Conservation (phyloP, 2,329 filamentous ascomycete species). For the Verticillium isaacii region DNA sequence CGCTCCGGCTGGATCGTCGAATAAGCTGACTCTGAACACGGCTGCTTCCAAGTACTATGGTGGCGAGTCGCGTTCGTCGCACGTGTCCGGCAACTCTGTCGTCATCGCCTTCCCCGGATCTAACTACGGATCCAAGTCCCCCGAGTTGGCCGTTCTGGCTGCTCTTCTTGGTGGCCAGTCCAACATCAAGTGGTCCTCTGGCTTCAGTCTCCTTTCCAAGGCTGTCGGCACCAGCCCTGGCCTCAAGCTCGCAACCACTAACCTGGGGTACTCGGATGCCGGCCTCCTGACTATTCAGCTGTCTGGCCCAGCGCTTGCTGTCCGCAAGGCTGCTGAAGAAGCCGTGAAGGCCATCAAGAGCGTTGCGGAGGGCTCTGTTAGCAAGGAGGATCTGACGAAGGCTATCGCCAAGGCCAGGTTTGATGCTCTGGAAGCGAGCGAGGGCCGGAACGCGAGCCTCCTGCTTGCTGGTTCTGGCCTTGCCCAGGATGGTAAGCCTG, state of each 20-base stretch:
- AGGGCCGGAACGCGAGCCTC: slow-evolving; percentile 72
- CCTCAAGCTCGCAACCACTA: slow-evolving; percentile 67
- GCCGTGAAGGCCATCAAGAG: slow-evolving; percentile 79
- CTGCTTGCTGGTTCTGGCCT: slow-evolving; percentile 81
- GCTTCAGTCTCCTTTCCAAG: slow-evolving; percentile 87
- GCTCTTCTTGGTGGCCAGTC: slow-evolving; percentile 87
- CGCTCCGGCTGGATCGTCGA: slow-evolving; percentile 50
- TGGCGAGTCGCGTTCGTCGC: slow-evolving; percentile 86
- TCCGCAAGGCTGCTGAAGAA: slow-evolving; percentile 70
- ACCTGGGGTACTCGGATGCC: slow-evolving; percentile 87
- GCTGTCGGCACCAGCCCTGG: slow-evolving; percentile 62
- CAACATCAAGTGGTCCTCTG: slow-evolving; percentile 90
- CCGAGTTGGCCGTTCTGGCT: slow-evolving; percentile 81
- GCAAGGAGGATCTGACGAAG: slow-evolving; percentile 85
- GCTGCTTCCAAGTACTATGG: slow-evolving; percentile 82
- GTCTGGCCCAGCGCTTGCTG: slow-evolving; percentile 65
- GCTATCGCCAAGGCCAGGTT: slow-evolving; percentile 93
- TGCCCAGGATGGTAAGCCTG: slow-evolving; percentile 74
- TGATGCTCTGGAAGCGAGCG: slow-evolving; percentile 75
- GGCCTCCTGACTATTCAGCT: slow-evolving; percentile 84
- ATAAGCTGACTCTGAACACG: slow-evolving; percentile 50
- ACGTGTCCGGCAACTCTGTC: slow-evolving; percentile 72
- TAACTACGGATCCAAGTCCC: slow-evolving; percentile 76
- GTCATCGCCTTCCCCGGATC: slow-evolving; percentile 92
- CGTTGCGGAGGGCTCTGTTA: slow-evolving; percentile 69